Percentiles rank a stretch among this genome's conserved stretches.
Evolutionary conservation across 202 grass and related monocot genomes (phyloP).

Genomic region (Saccharum hybrid): DNA sequence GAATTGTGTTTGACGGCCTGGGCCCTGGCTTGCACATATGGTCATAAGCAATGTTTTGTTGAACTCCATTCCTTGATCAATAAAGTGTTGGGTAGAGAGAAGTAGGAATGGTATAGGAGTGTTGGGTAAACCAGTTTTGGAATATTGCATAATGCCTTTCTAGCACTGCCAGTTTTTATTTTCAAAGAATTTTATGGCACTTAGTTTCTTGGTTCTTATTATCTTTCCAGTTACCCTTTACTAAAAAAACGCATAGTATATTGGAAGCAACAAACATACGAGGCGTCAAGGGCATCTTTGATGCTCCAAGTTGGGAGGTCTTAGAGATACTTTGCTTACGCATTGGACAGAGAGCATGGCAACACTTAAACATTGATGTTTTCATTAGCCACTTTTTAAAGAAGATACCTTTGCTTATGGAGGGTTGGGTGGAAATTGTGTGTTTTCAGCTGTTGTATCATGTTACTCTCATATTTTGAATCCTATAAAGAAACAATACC

Average conservation of each 20-base stretch:
- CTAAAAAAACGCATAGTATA: background rate
- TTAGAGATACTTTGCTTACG: constrained; percentile 5
- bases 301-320: constrained; percentile 8
- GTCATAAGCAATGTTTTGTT: background rate
- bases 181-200: background rate
- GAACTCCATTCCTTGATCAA: background rate
- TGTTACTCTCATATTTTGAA: constrained; percentile 1
- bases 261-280: constrained; percentile 30
- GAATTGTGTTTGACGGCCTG: constrained; percentile 15
- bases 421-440: background rate
- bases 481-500: constrained; percentile 20
- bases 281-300: background rate
- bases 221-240: background rate
- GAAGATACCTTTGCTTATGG: constrained; percentile 15
- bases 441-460: background rate
- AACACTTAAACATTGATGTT: background rate
- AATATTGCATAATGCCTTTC: constrained; percentile 16
- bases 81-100: background rate
- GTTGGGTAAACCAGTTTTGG: constrained; percentile 9
- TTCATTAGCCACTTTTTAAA: background rate
- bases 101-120: constrained; percentile 19
- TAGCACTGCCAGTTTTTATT: background rate
- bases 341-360: background rate
- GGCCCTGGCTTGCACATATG: constrained; percentile 2
- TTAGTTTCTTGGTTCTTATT: constrained; percentile 35